A percentile compares a stretch with the other conserved stretches of the same genome.
phyloP scores from a whole-genome alignment of 768 basidiomycete species.

The Termitomyces sp. region DNA sequence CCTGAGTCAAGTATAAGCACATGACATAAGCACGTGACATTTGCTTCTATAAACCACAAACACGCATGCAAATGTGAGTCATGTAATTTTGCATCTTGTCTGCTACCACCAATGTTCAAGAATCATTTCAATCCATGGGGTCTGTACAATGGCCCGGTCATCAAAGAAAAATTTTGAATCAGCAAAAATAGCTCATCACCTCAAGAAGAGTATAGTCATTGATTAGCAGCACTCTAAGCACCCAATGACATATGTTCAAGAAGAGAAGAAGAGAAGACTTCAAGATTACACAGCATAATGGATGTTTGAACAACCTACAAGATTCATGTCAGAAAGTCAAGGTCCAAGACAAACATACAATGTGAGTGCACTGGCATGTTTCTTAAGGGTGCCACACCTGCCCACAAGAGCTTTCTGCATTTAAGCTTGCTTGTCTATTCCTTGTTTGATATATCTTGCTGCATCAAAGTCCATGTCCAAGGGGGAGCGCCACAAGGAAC shows the following conservation, averaged over 20 bases:
- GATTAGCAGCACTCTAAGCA: neutral
- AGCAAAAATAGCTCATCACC: neutral
- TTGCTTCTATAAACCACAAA: too few relatives aligned
- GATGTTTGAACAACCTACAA: neutral
- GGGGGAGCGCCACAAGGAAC: neutral
- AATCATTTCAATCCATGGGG: neutral
- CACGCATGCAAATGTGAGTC: neutral
- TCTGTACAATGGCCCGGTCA: neutral
- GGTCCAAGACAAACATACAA: neutral
- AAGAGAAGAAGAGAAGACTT: neutral
- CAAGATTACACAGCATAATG: neutral
- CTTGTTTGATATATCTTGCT: neutral
- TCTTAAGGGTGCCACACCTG: neutral
- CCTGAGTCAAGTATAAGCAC: neutral
- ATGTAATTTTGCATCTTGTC: neutral
- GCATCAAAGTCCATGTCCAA: neutral
- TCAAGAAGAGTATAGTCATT: neutral
- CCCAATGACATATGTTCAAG: neutral
- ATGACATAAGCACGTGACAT: neutral
- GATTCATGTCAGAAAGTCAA: neutral
- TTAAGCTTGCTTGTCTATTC: neutral
- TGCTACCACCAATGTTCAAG: neutral
- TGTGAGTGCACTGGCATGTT: neutral
- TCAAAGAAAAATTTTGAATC: neutral
- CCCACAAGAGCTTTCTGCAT: neutral